These are phyloP conservation scores for Gracilaria gracilis DNA, from an alignment of 23 red algal species.

Conservation along the genomic window DNA sequence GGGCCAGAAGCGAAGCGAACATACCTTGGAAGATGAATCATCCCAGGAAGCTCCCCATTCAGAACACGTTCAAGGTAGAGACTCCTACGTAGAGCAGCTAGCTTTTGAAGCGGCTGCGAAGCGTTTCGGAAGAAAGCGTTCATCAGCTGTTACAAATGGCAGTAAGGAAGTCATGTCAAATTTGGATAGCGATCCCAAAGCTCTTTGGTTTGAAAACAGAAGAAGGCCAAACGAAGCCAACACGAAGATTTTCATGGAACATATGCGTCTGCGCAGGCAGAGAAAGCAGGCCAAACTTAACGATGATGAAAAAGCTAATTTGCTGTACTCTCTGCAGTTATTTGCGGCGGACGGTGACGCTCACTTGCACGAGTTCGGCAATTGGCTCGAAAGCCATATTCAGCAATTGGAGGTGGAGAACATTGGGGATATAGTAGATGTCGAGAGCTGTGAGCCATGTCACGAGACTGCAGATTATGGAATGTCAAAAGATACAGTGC, in stretches of 20 bases:
- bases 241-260: slow-evolving; percentile 23
- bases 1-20: slow-evolving; percentile 19
- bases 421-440: slow-evolving; percentile 68
- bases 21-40: not conserved
- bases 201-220: slow-evolving; percentile 35
- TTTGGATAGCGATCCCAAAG: slow-evolving; percentile 56
- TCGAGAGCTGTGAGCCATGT: slow-evolving; percentile 52
- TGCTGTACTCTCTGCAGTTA: slow-evolving; percentile 34
- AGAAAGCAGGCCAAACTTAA: slow-evolving; percentile 43
- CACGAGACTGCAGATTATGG: slow-evolving; percentile 12
- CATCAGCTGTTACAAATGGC: not conserved
- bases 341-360: slow-evolving; percentile 22
- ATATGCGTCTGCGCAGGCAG: slow-evolving; percentile 24
- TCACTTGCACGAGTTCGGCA: slow-evolving; percentile 37
- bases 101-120: slow-evolving; percentile 67
- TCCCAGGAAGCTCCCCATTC: slow-evolving; percentile 13
- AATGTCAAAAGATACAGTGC: not conserved
- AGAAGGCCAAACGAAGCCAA: slow-evolving; percentile 35
- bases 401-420: slow-evolving; percentile 58
- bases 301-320: slow-evolving; percentile 39
- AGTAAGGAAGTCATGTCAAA: not conserved
- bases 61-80: not conserved
- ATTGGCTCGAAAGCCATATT: slow-evolving; percentile 51
- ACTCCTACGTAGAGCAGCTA: slow-evolving; percentile 35
- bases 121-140: slow-evolving; percentile 27